Conservation (phyloP, 164 flowering plant species). For the Nymphaea colorata region DNA sequence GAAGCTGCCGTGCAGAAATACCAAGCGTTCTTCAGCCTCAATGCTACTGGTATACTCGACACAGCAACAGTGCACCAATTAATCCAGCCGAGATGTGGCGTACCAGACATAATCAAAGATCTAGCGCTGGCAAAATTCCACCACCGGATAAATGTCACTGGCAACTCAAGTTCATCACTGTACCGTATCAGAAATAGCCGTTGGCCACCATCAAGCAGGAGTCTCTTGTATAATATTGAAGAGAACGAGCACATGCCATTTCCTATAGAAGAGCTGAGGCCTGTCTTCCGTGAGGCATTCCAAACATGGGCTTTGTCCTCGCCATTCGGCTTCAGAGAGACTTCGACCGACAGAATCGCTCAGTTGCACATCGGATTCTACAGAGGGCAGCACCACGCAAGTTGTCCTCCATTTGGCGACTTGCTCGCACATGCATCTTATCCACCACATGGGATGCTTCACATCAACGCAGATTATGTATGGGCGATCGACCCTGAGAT, state of each 20-base stretch:
- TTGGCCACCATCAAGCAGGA: constrained; percentile 31
- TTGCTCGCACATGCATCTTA: constrained; percentile 77
- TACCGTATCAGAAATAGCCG: constrained; percentile 17
- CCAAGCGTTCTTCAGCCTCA: constrained; percentile 44
- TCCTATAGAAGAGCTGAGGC: constrained; percentile 18
- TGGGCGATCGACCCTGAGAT: constrained; percentile 29
- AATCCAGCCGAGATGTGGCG: constrained; percentile 58
- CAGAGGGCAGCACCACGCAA: not conserved
- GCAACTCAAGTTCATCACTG: constrained; percentile 3
- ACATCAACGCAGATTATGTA: constrained; percentile 51
- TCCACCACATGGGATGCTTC: constrained; percentile 54
- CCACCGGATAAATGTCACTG: constrained; percentile 24
- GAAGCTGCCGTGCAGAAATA: constrained; percentile 43
- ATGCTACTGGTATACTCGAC: constrained; percentile 34
- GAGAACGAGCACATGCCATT: constrained; percentile 14
- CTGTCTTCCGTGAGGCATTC: constrained; percentile 41
- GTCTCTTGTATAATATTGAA: constrained; percentile 53
- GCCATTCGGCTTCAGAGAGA: constrained; percentile 38
- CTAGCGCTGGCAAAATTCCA: constrained; percentile 13
- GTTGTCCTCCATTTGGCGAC: constrained; percentile 43
- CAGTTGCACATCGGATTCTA: constrained; percentile 24
- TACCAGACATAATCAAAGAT: constrained; percentile 29
- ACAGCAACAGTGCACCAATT: constrained; percentile 25
- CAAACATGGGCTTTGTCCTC: constrained; percentile 42
- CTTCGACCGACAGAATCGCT: constrained; percentile 14